Evolutionary conservation across 768 basidiomycete species (phyloP).

Genomic region (Kwoniella europaea): DNA sequence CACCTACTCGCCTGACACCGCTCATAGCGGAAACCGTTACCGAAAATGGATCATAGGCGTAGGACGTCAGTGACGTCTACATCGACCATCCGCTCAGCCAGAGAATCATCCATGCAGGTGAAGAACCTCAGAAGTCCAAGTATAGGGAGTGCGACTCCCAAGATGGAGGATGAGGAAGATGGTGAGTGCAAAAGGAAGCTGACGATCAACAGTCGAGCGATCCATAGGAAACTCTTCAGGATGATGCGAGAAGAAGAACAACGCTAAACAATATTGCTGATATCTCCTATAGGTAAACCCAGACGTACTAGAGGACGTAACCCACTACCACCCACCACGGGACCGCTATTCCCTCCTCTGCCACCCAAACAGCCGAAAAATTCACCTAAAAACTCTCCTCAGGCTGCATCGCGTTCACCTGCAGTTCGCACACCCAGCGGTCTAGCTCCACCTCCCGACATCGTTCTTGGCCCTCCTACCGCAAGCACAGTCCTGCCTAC

Average conservation of each 20-base stretch:
- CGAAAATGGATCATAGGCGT: slow-evolving; percentile 15
- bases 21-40: not conserved
- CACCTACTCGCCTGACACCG: not conserved
- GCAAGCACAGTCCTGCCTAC: not conserved
- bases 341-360: slow-evolving; percentile 55
- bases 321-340: slow-evolving; percentile 67
- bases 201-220: too few relatives aligned
- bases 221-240: too few relatives aligned
- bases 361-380: slow-evolving; percentile 60
- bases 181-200: slow-evolving; percentile 31
- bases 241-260: too few relatives aligned
- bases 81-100: slow-evolving; percentile 16
- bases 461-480: slow-evolving; percentile 53
- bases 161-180: slow-evolving; percentile 43
- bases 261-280: not conserved
- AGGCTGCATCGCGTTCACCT: slow-evolving; percentile 36
- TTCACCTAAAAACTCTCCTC: slow-evolving; percentile 51
- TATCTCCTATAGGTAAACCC: slow-evolving; percentile 25
- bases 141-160: slow-evolving; percentile 36
- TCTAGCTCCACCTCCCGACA: slow-evolving; percentile 58
- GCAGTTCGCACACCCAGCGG: slow-evolving; percentile 16
- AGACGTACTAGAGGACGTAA: slow-evolving; percentile 54
- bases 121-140: slow-evolving; percentile 32
- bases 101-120: slow-evolving; percentile 18
- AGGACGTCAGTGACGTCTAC: slow-evolving; percentile 21